Evolutionary conservation across 2,329 filamentous ascomycete genomes (phyloP).

Genomic region (Apiospora kogelbergensis): DNA sequence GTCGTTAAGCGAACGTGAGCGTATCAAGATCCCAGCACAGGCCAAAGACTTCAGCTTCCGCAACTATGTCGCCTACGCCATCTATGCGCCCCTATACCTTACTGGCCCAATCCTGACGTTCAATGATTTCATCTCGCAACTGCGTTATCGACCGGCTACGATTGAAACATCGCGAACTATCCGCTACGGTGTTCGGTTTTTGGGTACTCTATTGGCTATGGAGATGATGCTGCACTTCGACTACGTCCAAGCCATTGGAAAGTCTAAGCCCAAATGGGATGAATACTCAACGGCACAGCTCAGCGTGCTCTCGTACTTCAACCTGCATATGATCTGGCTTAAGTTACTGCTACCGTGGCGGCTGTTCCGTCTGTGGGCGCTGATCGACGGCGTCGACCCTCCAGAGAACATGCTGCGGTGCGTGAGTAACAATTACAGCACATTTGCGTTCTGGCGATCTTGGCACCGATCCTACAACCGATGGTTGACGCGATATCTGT

Average conservation of each 20-base stretch:
- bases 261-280: constrained; percentile 75
- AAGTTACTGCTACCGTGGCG: constrained; percentile 96
- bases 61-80: constrained; percentile 84
- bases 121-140: constrained; percentile 94
- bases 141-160: constrained; percentile 69
- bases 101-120: constrained; percentile 93
- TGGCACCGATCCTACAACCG: constrained; percentile 97
- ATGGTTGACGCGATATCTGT: constrained; percentile 92
- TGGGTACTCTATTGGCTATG: constrained; percentile 80
- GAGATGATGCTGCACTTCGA: constrained; percentile 89
- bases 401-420: constrained; percentile 99
- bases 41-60: constrained; percentile 72
- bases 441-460: constrained; percentile 87
- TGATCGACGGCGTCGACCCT: constrained; percentile 88
- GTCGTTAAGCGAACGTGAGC: constrained; percentile 84
- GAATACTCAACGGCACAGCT: constrained; percentile 85
- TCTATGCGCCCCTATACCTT: constrained; percentile 92
- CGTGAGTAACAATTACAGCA: constrained; percentile 91
- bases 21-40: constrained; percentile 73
- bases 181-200: constrained; percentile 81
- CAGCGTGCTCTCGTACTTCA: constrained; percentile 89
- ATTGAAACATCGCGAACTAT: constrained; percentile 70
- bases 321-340: constrained; percentile 95
- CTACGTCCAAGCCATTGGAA: constrained; percentile 90
- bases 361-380: constrained; percentile 96